A percentile compares a stretch with the other conserved stretches of the same genome.
phyloP scores from a whole-genome alignment of 2,329 filamentous ascomycete genomes.

The Colletotrichum tofieldiae region DNA sequence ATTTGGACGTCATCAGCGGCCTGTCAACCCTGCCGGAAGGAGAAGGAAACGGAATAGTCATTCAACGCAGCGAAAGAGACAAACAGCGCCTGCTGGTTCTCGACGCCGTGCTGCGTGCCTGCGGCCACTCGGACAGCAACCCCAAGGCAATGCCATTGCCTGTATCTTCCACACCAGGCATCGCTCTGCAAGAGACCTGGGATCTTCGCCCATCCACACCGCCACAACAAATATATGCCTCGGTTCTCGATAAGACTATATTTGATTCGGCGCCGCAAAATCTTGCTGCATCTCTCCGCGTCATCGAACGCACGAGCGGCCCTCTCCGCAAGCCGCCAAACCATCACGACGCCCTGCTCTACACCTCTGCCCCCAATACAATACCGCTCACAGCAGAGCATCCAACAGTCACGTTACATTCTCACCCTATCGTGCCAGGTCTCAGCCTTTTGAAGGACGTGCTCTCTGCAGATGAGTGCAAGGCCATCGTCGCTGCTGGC shows the following conservation, averaged over 20 bases:
- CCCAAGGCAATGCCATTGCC: slow-evolving; percentile 47
- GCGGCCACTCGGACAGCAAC: slow-evolving; percentile 71
- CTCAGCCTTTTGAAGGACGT: slow-evolving; percentile 74
- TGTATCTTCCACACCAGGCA: slow-evolving; percentile 54
- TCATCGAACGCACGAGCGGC: slow-evolving; percentile 75
- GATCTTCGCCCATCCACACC: slow-evolving; percentile 64
- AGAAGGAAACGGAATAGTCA: slow-evolving; percentile 46
- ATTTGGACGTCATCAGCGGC: slow-evolving; percentile 78
- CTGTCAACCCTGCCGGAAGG: slow-evolving; percentile 70
- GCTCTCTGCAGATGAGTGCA: slow-evolving; percentile 74
- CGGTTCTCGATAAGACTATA: slow-evolving; percentile 72
- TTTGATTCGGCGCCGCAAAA: slow-evolving; percentile 57
- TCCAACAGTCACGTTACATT: slow-evolving; percentile 67
- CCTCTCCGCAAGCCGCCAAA: slow-evolving; percentile 77
- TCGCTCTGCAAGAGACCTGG: slow-evolving; percentile 74
- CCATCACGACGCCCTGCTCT: slow-evolving; percentile 76
- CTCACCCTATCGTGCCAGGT: slow-evolving; percentile 75
- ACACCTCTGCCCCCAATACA: slow-evolving; percentile 72
- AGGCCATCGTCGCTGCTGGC: slow-evolving; percentile 76
- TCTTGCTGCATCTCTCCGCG: slow-evolving; percentile 62
- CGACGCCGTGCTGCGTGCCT: slow-evolving; percentile 76
- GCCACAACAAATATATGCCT: slow-evolving; percentile 66
- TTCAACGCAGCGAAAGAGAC: slow-evolving; percentile 62
- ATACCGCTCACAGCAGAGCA: slow-evolving; percentile 64
- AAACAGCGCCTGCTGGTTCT: slow-evolving; percentile 73